Conservation (phyloP, 192 early-diverging fungal genomes). For the Rhizophagus sp. region DNA sequence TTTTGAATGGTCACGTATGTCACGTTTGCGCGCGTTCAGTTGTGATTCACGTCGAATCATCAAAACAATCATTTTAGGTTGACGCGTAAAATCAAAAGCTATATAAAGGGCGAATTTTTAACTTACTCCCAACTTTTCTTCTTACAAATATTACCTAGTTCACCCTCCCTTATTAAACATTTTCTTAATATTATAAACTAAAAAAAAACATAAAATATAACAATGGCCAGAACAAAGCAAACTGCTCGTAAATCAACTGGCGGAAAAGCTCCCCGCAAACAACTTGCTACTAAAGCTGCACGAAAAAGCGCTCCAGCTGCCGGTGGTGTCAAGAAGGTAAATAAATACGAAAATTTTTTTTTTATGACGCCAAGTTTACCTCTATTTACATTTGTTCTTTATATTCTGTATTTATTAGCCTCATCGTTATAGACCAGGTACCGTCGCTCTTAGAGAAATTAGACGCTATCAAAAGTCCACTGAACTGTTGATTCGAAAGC, state of each 20-base stretch:
- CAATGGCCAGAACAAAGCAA: slow-evolving; percentile 77
- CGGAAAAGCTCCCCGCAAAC: slow-evolving; percentile 99
- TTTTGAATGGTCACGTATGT: no score
- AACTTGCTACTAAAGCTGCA: slow-evolving; percentile 93
- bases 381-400: background rate
- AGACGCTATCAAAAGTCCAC: slow-evolving; percentile 96
- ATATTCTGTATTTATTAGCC: slow-evolving; percentile 38
- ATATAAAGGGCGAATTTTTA: background rate
- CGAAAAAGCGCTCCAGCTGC: slow-evolving; percentile 93
- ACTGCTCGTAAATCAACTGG: slow-evolving; percentile 99
- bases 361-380: background rate
- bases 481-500: slow-evolving; percentile 91
- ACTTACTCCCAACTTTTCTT: background rate
- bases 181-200: background rate
- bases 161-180: background rate
- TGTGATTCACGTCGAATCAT: background rate
- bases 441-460: slow-evolving; percentile 90
- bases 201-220: slow-evolving; percentile 6
- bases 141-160: background rate
- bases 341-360: background rate
- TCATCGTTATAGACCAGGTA: slow-evolving; percentile 86
- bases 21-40: no score
- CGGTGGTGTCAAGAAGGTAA: slow-evolving; percentile 88
- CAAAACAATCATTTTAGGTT: background rate
- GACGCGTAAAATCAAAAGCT: background rate